Percentiles rank a stretch among this genome's conserved stretches.
Evolutionary conservation across 768 basidiomycete genomes (phyloP).

Genomic region (Rhizopogon roseolus): DNA sequence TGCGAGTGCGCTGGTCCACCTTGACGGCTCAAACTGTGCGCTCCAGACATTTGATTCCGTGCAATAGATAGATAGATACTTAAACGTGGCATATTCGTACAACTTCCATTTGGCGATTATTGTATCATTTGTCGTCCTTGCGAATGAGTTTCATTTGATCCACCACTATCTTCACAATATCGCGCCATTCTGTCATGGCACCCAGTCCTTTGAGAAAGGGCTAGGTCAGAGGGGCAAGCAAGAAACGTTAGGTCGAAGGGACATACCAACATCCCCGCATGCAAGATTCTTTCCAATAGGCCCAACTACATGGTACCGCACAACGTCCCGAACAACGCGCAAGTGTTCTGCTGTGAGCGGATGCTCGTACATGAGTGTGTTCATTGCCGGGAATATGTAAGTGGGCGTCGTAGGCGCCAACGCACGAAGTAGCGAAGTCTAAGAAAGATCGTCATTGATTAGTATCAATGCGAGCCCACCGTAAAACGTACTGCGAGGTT

Average conservation of each 20-base stretch:
- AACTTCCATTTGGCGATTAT: background rate
- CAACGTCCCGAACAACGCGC: slow-evolving; percentile 63
- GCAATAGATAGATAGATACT: no score
- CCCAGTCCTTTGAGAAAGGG: background rate
- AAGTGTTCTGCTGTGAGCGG: slow-evolving; percentile 87
- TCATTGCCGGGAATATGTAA: slow-evolving; percentile 96
- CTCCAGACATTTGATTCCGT: no score
- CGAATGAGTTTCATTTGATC: slow-evolving; percentile 37
- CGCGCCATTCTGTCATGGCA: slow-evolving; percentile 96
- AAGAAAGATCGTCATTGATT: background rate
- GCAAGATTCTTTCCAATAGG: slow-evolving; percentile 87
- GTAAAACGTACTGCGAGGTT: slow-evolving; percentile 64
- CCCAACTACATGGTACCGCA: slow-evolving; percentile 78
- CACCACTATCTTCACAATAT: slow-evolving; percentile 75
- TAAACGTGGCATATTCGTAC: no score
- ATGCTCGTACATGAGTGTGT: slow-evolving; percentile 96
- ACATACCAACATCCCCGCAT: slow-evolving; percentile 86
- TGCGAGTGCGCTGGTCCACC: no score
- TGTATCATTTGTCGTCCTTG: background rate
- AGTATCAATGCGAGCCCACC: background rate
- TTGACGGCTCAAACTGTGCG: no score
- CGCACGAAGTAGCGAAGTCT: slow-evolving; percentile 83
- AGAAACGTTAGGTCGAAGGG: background rate
- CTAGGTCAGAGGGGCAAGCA: background rate
- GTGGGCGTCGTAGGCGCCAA: slow-evolving; percentile 81